These are phyloP conservation scores for Umbelopsis isabellina DNA, from an alignment of 192 early-diverging fungal genomes.

Conservation along the genomic window DNA sequence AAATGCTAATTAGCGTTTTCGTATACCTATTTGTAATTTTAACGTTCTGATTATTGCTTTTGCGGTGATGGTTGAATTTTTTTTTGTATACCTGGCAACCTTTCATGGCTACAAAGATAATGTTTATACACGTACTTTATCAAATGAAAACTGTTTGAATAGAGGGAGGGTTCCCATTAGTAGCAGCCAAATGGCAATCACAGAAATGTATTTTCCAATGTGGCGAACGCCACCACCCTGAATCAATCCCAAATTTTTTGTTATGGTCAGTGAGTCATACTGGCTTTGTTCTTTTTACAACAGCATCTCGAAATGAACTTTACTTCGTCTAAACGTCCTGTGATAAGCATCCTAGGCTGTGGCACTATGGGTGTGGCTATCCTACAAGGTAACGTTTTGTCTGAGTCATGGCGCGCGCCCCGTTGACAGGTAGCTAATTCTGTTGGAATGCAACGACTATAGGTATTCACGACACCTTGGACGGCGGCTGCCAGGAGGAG, in stretches of 20 bases:
- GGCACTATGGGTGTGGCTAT: conserved; percentile 61
- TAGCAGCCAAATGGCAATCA: too few relatives aligned
- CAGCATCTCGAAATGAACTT: background rate
- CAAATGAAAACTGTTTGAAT: too few relatives aligned
- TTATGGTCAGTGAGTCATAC: background rate
- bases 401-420: background rate
- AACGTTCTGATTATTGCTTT: background rate
- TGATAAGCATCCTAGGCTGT: conserved; percentile 51
- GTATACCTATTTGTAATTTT: background rate
- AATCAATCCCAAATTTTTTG: background rate
- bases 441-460: too few relatives aligned
- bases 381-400: conserved; percentile 35
- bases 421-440: too few relatives aligned
- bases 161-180: too few relatives aligned
- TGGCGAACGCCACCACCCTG: too few relatives aligned
- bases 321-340: background rate
- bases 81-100: too few relatives aligned
- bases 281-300: background rate
- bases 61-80: too few relatives aligned
- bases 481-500: conserved; percentile 8
- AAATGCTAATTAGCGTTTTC: background rate
- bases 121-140: too few relatives aligned
- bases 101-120: too few relatives aligned
- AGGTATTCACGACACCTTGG: conserved; percentile 42
- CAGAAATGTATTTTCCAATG: too few relatives aligned